Evolutionary conservation across 495 filamentous ascomycete species (phyloP).

Genomic region (Aspergillus coremiiformis): DNA sequence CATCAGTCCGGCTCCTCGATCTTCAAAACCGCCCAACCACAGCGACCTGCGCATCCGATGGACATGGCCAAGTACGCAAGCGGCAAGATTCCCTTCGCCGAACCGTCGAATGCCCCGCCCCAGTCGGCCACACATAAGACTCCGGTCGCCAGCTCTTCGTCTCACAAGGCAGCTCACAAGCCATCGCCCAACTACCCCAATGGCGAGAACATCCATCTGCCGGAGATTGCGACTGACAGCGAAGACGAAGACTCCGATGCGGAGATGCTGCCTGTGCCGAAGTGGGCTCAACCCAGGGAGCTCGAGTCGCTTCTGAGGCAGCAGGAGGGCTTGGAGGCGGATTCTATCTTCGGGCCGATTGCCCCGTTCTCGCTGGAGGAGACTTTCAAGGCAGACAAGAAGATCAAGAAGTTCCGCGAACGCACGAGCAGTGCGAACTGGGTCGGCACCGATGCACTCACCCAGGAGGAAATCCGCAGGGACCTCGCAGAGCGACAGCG

Average conservation of each 20-base stretch:
- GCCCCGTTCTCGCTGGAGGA: conserved; percentile 86
- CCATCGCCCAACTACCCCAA: conserved; percentile 72
- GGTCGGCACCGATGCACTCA: conserved; percentile 75
- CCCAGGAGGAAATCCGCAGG: conserved; percentile 74
- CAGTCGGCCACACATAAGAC: conserved; percentile 51
- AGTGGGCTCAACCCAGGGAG: conserved; percentile 80
- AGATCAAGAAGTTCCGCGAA: conserved; percentile 75
- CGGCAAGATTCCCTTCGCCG: conserved; percentile 83
- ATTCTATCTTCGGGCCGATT: conserved; percentile 83
- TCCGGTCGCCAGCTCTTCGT: conserved; percentile 31
- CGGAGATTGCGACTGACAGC: conserved; percentile 81
- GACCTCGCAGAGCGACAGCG: conserved; percentile 76
- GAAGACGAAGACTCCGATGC: conserved; percentile 70
- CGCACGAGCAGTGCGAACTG: conserved; percentile 92
- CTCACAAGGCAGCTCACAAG: conserved; percentile 42
- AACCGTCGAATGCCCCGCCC: conserved; percentile 46
- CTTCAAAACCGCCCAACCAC: conserved; percentile 38
- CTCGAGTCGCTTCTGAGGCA: conserved; percentile 58
- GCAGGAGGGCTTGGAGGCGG: conserved; percentile 80
- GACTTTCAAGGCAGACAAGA: conserved; percentile 76
- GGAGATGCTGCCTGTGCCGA: conserved; percentile 53
- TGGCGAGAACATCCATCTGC: conserved; percentile 75
- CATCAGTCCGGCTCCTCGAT: conserved; percentile 35
- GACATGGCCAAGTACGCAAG: conserved; percentile 79
- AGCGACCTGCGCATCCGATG: conserved; percentile 56